Percentiles rank a stretch among this genome's conserved stretches.
phyloP scores from a whole-genome alignment of 306 rosid species.

The Sicyos baderoa region DNA sequence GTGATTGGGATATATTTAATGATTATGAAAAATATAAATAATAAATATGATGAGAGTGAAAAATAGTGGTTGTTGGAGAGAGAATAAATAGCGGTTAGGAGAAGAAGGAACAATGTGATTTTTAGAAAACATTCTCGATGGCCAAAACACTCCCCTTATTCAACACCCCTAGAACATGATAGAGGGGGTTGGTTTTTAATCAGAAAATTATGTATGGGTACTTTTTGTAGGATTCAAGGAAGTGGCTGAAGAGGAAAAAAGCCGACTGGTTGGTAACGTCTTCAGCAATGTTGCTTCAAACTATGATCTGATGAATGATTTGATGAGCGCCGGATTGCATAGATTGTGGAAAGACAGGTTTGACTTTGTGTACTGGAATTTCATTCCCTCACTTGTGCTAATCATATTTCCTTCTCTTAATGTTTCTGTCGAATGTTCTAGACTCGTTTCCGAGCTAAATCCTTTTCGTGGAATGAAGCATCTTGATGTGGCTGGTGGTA shows the following conservation, averaged over 20 bases:
- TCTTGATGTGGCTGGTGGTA: constrained; percentile 98
- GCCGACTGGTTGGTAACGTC: constrained; percentile 74
- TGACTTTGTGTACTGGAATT: not conserved
- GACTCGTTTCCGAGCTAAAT: constrained; percentile 73
- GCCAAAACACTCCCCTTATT: no score
- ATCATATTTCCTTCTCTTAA: constrained; percentile 13
- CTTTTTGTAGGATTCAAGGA: constrained; percentile 61
- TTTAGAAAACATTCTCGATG: no score
- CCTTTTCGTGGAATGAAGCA: constrained; percentile 97
- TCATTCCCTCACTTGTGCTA: not conserved
- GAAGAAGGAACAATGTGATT: no score
- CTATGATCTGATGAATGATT: constrained; percentile 84
- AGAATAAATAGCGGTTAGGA: no score
- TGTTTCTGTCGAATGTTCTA: constrained; percentile 30
- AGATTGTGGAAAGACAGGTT: constrained; percentile 98
- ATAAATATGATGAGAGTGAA: no score
- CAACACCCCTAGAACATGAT: no score
- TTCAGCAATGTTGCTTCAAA: constrained; percentile 81
- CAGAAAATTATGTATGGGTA: not conserved
- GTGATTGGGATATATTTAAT: no score
- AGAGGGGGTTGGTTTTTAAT: no score
- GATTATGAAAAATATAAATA: no score
- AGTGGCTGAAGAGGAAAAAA: constrained; percentile 84
- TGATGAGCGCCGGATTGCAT: constrained; percentile 89
- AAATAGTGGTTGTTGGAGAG: no score